A percentile compares a stretch with the other conserved stretches of the same genome.
Conservation (phyloP, 805 yeast genomes). For the Myxozyma melibiosi region DNA sequence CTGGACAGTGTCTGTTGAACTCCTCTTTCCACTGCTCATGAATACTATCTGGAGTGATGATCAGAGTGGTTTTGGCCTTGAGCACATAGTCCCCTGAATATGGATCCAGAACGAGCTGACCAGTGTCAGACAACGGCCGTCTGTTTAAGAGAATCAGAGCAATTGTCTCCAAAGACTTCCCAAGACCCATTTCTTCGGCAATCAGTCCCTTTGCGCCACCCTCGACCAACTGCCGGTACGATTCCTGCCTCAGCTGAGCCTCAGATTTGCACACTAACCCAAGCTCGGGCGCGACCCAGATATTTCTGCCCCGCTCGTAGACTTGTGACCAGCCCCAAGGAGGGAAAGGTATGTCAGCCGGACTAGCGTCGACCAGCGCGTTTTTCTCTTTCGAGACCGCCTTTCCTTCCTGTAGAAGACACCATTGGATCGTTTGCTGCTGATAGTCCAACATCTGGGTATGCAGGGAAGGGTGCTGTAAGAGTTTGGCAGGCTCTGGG, state of each 20-base stretch:
- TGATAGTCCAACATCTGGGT: constrained; percentile 36
- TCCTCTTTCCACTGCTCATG: constrained; percentile 86
- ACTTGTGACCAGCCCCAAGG: constrained; percentile 31
- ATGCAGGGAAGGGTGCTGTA: constrained; percentile 20
- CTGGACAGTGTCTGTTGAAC: constrained; percentile 60
- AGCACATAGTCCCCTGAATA: constrained; percentile 51
- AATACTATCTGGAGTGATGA: constrained; percentile 85
- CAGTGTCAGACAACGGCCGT: constrained; percentile 44
- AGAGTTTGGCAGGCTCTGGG: constrained; percentile 6
- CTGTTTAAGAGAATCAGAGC: constrained; percentile 65
- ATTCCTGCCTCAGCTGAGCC: constrained; percentile 27
- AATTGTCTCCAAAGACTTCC: constrained; percentile 86
- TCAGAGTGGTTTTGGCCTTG: constrained; percentile 69
- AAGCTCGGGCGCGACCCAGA: constrained; percentile 32
- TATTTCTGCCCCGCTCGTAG: neutral
- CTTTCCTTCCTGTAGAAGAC: constrained; percentile 43
- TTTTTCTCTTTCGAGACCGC: constrained; percentile 21
- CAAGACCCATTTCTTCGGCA: constrained; percentile 97
- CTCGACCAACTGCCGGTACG: constrained; percentile 19
- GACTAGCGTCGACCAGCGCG: constrained; percentile 34
- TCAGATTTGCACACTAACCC: constrained; percentile 23
- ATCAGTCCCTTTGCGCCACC: constrained; percentile 55
- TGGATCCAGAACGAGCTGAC: constrained; percentile 16
- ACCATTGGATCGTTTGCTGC: constrained; percentile 44
- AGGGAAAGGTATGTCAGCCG: constrained; percentile 30